Base-by-base conservation (phyloP, 495 filamentous ascomycete species). In the Penicillium bovifimosum region DNA sequence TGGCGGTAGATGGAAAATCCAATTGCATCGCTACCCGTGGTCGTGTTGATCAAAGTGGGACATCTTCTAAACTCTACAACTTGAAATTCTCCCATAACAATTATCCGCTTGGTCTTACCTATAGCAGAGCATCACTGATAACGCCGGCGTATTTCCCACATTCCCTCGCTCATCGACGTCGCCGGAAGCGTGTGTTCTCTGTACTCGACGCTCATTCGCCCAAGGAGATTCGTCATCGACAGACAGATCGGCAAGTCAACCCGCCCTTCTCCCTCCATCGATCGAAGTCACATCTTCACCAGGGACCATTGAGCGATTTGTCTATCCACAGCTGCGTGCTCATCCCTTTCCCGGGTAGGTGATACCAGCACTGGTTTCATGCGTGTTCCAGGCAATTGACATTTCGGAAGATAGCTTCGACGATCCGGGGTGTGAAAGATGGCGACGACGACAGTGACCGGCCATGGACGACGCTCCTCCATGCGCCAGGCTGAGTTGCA, bases 381-480 rank as follows among this genome's bases (percentile, higher is more conserved):
- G 20, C 11, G 28, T 14, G 26, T 10, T 45, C 20, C 38, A 18
- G 29, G 16, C 6, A 39, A 43, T 52, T 48, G 49, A 59, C 41
- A 9, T 42, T 31, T 34, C 28, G 38, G 41, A 28, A 26, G 27
- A 41, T 27, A 35, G 36, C 42, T 29, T 36, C 34, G 13, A 48
- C 46, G 33, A 24, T 26, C 38, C 13, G 34, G 34, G 34, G 14
- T 26, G 18, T 39, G 27, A 52, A 60, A 52, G 42, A 74, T 77
- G 74, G 69, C 70, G 32, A 76, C 73, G 48, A 71, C 70, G 13
- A 71, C 70, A 41, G 64, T 75, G 43, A 76, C 72, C 26, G 73
- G 71, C 27, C 71, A 71, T 54, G 74, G 72, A 43, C 70, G 70
- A 62, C 70, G 70, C 40, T 46, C 71, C 44, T 77, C 74, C 18